Conservation (phyloP, 495 filamentous ascomycete genomes). For the Xylaria venustula region DNA sequence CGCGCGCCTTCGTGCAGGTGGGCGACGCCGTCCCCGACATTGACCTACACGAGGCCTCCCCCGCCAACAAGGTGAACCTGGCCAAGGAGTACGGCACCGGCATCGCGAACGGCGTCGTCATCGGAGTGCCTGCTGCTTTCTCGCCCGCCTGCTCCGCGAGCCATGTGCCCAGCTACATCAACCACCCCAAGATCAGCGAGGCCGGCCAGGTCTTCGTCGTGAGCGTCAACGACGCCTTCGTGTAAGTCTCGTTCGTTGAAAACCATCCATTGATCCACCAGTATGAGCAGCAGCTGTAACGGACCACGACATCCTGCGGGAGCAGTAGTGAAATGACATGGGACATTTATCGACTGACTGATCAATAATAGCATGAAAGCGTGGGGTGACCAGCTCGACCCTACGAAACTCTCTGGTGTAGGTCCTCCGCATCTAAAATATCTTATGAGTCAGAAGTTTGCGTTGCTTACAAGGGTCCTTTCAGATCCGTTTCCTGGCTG, state of each 20-base stretch:
- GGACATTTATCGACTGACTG: background rate
- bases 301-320: too few species aligned
- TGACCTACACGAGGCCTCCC: conserved; percentile 60
- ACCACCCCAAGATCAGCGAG: conserved; percentile 66
- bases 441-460: background rate
- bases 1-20: conserved; percentile 49
- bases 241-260: conserved; percentile 64
- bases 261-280: too few species aligned
- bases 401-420: conserved; percentile 69
- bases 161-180: conserved; percentile 82
- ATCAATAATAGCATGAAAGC: conserved; percentile 75
- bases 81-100: conserved; percentile 66
- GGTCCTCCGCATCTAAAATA: conserved; percentile 28
- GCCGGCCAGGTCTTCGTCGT: conserved; percentile 84
- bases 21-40: conserved; percentile 64
- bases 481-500: conserved; percentile 85
- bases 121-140: conserved; percentile 91
- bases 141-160: conserved; percentile 74
- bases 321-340: too few species aligned
- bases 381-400: conserved; percentile 75
- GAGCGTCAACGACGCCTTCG: conserved; percentile 92
- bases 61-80: conserved; percentile 84
- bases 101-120: conserved; percentile 65
- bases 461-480: background rate
- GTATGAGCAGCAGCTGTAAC: too few species aligned